Evolutionary conservation across 345 rosid species (phyloP).

Genomic region (Brassica juncea): DNA sequence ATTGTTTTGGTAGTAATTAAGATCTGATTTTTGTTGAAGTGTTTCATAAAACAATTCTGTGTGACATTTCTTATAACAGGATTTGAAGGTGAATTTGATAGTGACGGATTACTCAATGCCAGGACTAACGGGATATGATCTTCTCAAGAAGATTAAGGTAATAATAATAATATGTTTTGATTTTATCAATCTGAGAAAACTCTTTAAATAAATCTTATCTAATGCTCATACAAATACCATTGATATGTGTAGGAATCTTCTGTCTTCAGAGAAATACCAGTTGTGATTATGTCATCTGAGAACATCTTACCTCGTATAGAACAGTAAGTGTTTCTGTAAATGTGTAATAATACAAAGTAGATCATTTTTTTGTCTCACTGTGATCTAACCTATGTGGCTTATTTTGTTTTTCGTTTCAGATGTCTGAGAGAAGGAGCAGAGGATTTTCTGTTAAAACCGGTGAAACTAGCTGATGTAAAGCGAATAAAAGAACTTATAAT

Average conservation of each 20-base stretch:
- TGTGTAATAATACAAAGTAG: neutral
- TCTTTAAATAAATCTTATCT: neutral
- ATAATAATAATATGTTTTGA: neutral
- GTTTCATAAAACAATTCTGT: neutral
- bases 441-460: conserved; percentile 79
- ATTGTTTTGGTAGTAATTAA: neutral
- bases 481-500: conserved; percentile 55
- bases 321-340: conserved; percentile 43
- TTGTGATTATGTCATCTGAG: conserved; percentile 86
- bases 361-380: neutral
- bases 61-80: conserved; percentile 40
- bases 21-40: neutral
- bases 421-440: conserved; percentile 94
- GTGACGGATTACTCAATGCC: conserved; percentile 89
- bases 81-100: conserved; percentile 75
- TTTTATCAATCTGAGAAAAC: neutral
- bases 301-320: conserved; percentile 68
- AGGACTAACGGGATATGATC: conserved; percentile 80
- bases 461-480: conserved; percentile 67
- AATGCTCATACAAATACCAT: conserved; percentile 2
- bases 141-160: conserved; percentile 78
- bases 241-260: conserved; percentile 57
- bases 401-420: conserved; percentile 32
- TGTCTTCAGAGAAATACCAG: conserved; percentile 68
- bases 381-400: conserved; percentile 13